Percentiles rank a stretch among this genome's conserved stretches.
Conservation (phyloP, 2,329 filamentous ascomycete genomes). For the Parastagonospora nodorum region DNA sequence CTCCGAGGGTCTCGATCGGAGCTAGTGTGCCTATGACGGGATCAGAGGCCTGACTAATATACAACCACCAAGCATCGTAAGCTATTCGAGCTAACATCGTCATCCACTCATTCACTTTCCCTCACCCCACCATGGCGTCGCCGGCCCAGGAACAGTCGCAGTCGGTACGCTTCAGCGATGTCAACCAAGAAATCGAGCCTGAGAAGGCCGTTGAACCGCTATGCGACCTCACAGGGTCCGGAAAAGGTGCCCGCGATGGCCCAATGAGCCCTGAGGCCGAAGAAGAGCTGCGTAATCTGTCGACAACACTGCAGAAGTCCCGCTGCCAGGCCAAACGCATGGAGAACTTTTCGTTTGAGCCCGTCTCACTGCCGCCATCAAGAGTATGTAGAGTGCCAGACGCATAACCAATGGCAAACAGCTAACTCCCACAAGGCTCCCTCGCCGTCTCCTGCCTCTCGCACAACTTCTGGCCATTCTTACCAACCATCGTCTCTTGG, state of each 20-base stretch:
- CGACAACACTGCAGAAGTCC: slow-evolving; percentile 72
- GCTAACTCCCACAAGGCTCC: slow-evolving; percentile 48
- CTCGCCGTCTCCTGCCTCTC: slow-evolving; percentile 53
- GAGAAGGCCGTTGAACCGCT: slow-evolving; percentile 38
- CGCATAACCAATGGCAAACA: slow-evolving; percentile 5
- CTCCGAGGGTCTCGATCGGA: slow-evolving; percentile 1
- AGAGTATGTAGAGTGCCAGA: slow-evolving; percentile 64
- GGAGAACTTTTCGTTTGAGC: slow-evolving; percentile 87
- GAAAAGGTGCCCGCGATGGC: slow-evolving; percentile 25
- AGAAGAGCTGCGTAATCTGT: slow-evolving; percentile 73
- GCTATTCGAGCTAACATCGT: slow-evolving; percentile 25
- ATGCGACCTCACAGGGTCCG: slow-evolving; percentile 33
- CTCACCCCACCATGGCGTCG: slow-evolving; percentile 32
- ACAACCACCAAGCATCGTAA: slow-evolving; percentile 23
- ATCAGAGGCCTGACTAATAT: slow-evolving; percentile 14
- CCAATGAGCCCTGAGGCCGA: slow-evolving; percentile 51
- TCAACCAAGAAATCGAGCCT: slow-evolving; percentile 47
- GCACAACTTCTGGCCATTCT: slow-evolving; percentile 59
- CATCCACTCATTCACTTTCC: slow-evolving; percentile 15
- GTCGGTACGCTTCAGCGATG: slow-evolving; percentile 48
- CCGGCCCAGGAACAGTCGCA: slow-evolving; percentile 32
- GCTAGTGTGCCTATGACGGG: slow-evolving; percentile 11
- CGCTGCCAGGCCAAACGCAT: slow-evolving; percentile 82
- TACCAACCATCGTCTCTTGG: slow-evolving; percentile 58
- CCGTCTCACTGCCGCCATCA: slow-evolving; percentile 83